Base-by-base conservation (phyloP, 106 monocot genomes). In the Phalaenopsis equestris region DNA sequence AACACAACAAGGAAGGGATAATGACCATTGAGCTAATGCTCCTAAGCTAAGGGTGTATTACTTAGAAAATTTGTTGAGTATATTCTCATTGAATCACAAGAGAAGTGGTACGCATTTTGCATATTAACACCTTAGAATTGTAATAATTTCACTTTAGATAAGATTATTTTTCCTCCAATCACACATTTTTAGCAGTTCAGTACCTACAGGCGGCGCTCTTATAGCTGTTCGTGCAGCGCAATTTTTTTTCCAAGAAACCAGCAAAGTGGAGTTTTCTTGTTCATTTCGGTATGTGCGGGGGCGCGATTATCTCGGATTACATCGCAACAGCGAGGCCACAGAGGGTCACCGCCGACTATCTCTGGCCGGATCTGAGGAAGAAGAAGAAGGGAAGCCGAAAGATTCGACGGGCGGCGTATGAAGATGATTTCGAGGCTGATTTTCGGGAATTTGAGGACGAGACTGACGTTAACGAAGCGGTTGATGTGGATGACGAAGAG, bases 361-460 rank as follows among this genome's bases (percentile, higher is more conserved):
- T 86, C 67, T 89, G 89, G 89, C 86, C 81, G 56, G 86, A 84
- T 46, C 41, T 74, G 73, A 79, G 61, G 65, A 83, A 70, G 81
- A 70, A 57, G 67, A 56, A 72, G n/a, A 80, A 83, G 81, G 56
- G 78, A 21, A 81, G 24, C 2, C 47, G 55, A 21, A 55, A n/a
- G n/a, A 47, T 47, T 23, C 23, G 30, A 81, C 30, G 75, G 36
- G 68, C 47, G 85, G 82, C 76, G 4, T 36, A 64, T 45, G 84
- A 86, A 4, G 88, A 80, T 17, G 86, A 86, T 70, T 83, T 83
- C 37, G 83, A 84, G 68, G 88, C 86, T 4, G 89, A 81, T 39
- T 86, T 78, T 42, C 81, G 67, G 23, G 56, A 83, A 47, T 86
- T 75, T 39, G 82, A 88, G 68, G 88, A 83, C 72, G 89, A 89